A percentile compares a stretch with the other conserved stretches of the same genome.
These are phyloP conservation scores for Pugionium dolabratum DNA, from an alignment of 345 rosid genomes.

Conservation along the genomic window DNA sequence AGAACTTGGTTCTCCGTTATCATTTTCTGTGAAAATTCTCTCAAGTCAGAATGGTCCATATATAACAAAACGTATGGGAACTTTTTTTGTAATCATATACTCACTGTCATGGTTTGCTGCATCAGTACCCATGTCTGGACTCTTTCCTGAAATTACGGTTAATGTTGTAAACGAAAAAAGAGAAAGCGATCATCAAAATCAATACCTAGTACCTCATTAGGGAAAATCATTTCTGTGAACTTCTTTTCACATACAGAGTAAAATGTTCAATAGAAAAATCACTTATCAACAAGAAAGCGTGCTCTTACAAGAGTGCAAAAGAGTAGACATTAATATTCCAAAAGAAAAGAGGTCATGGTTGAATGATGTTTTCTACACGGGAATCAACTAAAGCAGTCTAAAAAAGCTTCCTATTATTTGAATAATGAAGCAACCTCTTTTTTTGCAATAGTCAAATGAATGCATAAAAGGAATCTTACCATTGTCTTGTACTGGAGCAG, in stretches of 20 bases:
- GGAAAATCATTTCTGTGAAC: neutral
- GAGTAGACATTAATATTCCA: conserved; percentile 12
- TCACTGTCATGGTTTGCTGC: conserved; percentile 51
- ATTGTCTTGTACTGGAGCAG: conserved; percentile 45
- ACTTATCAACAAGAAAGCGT: conserved; percentile 12
- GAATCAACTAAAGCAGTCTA: neutral
- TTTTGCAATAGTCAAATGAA: neutral
- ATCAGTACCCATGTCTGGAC: conserved; percentile 42
- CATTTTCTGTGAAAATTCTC: conserved; percentile 48
- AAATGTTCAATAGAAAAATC: conserved; percentile 2
- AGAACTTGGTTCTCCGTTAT: conserved; percentile 44
- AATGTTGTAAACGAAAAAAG: conserved; percentile 6
- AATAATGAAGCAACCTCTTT: conserved; percentile 1
- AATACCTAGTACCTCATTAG: conserved; percentile 16
- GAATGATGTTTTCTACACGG: conserved; percentile 20
- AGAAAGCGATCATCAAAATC: neutral
- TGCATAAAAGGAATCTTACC: conserved; percentile 45
- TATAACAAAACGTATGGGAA: neutral
- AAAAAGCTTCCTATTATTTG: conserved; percentile 14
- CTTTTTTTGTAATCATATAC: conserved; percentile 6
- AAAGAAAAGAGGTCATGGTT: neutral
- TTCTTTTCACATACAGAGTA: conserved; percentile 12
- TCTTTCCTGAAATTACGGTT: conserved; percentile 46
- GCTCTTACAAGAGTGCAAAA: conserved; percentile 13
- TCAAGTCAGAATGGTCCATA: conserved; percentile 8